phyloP scores from a whole-genome alignment of 495 filamentous ascomycete genomes.

The Aspergillus incahuasiensis region DNA sequence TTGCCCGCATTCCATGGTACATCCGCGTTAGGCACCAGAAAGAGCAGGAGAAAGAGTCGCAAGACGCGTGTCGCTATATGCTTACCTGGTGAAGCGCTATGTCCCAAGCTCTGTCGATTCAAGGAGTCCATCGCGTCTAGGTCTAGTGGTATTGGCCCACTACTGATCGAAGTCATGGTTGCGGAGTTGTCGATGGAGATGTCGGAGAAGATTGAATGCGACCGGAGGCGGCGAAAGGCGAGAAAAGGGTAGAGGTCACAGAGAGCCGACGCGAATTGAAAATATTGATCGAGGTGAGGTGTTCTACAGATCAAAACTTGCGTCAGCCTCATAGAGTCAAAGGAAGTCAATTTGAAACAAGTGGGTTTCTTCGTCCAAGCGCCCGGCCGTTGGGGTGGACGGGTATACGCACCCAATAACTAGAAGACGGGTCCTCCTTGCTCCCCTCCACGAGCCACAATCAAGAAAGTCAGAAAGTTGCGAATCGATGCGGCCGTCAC shows the following conservation, averaged over 20 bases:
- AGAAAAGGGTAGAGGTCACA: neutral
- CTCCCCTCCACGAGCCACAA: conserved; percentile 9
- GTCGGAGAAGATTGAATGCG: conserved; percentile 11
- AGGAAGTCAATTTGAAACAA: conserved; percentile 8
- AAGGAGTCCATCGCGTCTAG: conserved; percentile 9
- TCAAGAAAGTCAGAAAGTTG: conserved; percentile 3
- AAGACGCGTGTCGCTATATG: neutral
- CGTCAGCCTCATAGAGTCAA: conserved; percentile 26
- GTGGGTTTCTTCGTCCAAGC: conserved; percentile 21
- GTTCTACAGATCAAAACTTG: conserved; percentile 9
- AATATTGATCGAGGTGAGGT: neutral
- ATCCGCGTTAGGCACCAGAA: neutral
- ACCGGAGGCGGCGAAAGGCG: conserved; percentile 11
- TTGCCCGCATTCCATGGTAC: neutral
- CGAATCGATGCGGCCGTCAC: neutral
- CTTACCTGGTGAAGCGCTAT: conserved; percentile 14
- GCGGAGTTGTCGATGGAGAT: neutral
- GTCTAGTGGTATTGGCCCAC: conserved; percentile 17
- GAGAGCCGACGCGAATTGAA: neutral
- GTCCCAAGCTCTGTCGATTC: conserved; percentile 15
- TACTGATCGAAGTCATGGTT: conserved; percentile 21
- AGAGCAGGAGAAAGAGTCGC: neutral
- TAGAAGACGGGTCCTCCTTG: conserved; percentile 5
- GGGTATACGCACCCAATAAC: conserved; percentile 14
- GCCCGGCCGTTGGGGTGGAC: conserved; percentile 12